A percentile compares a stretch with the other conserved stretches of the same genome.
These are phyloP conservation scores for Aspergillus spinulosporus DNA, from an alignment of 2,329 filamentous ascomycete species.

Conservation along the genomic window DNA sequence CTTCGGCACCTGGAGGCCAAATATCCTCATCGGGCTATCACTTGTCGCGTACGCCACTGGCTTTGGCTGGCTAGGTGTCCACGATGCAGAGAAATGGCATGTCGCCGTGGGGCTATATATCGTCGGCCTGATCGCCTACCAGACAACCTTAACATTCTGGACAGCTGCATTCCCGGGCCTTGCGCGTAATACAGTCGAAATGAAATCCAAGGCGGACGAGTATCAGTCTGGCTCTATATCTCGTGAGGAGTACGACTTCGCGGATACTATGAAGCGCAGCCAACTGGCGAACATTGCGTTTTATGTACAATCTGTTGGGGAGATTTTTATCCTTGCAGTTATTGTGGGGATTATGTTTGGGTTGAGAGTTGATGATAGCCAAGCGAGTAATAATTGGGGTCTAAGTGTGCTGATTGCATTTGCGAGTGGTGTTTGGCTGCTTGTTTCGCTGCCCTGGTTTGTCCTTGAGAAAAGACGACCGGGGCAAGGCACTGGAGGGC, in stretches of 20 bases:
- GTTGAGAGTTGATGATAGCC: slow-evolving; percentile 59
- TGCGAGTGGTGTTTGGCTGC: slow-evolving; percentile 63
- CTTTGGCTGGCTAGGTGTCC: slow-evolving; percentile 68
- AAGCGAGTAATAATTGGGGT: slow-evolving; percentile 66
- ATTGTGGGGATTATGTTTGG: slow-evolving; percentile 66
- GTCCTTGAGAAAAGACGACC: slow-evolving; percentile 64
- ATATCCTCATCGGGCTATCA: slow-evolving; percentile 63
- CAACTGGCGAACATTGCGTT: slow-evolving; percentile 65
- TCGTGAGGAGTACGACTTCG: slow-evolving; percentile 60
- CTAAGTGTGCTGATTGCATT: slow-evolving; percentile 66
- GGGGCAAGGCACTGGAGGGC: slow-evolving; percentile 54
- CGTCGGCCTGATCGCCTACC: slow-evolving; percentile 65
- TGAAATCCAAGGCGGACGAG: slow-evolving; percentile 53
- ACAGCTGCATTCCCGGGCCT: slow-evolving; percentile 64
- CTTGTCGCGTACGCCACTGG: slow-evolving; percentile 63
- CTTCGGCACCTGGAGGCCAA: slow-evolving; percentile 65
- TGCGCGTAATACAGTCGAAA: slow-evolving; percentile 54
- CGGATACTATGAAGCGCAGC: slow-evolving; percentile 64
- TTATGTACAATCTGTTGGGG: slow-evolving; percentile 62
- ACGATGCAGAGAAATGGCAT: slow-evolving; percentile 61
- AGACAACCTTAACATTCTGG: slow-evolving; percentile 69
- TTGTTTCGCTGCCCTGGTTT: slow-evolving; percentile 67
- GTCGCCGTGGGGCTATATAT: slow-evolving; percentile 64
- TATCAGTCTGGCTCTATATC: slow-evolving; percentile 55
- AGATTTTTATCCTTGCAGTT: slow-evolving; percentile 63